A percentile compares a stretch with the other conserved stretches of the same genome.
Evolutionary conservation across 306 rosid species (phyloP).

Genomic region (Vigna unguiculata): DNA sequence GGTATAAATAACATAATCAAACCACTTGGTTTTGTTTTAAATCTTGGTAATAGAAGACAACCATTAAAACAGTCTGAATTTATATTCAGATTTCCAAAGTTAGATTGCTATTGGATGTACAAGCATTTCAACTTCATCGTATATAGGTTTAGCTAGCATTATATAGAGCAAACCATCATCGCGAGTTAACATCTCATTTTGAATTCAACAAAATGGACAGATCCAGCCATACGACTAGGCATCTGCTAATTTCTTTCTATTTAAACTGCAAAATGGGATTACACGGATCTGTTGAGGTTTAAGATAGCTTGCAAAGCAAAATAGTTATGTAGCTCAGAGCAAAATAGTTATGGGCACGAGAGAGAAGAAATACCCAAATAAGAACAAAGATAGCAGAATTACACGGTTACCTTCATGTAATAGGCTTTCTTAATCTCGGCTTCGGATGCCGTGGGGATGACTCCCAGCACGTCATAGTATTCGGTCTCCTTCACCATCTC

Average conservation of each 20-base stretch:
- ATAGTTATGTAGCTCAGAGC: conserved; percentile 16
- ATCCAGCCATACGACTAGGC: conserved; percentile 36
- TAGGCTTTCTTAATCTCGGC: conserved; percentile 98
- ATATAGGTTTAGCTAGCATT: conserved; percentile 3
- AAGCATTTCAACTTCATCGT: conserved; percentile 37
- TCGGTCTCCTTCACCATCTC: conserved; percentile 98
- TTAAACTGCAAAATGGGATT: not conserved
- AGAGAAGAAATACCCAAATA: not conserved
- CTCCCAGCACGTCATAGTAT: conserved; percentile 92
- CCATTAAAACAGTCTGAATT: conserved; percentile 2
- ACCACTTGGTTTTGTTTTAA: conserved; percentile 29
- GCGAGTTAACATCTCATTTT: not conserved
- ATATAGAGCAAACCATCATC: not conserved
- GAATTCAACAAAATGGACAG: conserved; percentile 38
- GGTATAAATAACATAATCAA: conserved; percentile 8
- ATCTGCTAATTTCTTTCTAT: conserved; percentile 34
- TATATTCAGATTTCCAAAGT: conserved; percentile 25
- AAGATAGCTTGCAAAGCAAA: conserved; percentile 22
- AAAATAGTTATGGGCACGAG: conserved; percentile 16
- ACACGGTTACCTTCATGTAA: conserved; percentile 76
- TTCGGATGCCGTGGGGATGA: conserved; percentile 85
- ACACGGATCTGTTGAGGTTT: conserved; percentile 25
- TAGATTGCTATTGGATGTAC: not conserved
- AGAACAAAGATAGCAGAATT: conserved; percentile 2
- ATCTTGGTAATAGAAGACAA: conserved; percentile 19